A percentile compares a stretch with the other conserved stretches of the same genome.
phyloP scores from a whole-genome alignment of 2,329 filamentous ascomycete genomes.

The Gnomoniopsis smithogilvyi region DNA sequence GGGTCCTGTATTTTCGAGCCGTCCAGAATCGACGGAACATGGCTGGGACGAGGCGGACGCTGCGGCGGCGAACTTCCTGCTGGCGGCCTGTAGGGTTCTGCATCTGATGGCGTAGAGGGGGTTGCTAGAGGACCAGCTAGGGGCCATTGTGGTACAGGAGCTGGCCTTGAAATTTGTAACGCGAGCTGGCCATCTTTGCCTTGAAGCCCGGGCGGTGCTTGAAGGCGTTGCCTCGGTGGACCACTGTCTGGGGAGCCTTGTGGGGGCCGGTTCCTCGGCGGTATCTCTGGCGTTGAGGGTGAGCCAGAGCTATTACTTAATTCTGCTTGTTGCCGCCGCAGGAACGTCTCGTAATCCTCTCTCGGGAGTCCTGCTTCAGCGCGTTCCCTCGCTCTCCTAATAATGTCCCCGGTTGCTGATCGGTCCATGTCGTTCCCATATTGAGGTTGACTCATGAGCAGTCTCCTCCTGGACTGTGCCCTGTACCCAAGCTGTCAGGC shows the following conservation, averaged over 20 bases:
- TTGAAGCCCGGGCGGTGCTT: constrained; percentile 32
- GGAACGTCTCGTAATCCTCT: constrained; percentile 26
- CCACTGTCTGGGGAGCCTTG: constrained; percentile 21
- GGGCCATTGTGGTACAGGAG: constrained; percentile 53
- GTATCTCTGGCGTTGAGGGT: constrained; percentile 24
- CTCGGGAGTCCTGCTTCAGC: constrained; percentile 39
- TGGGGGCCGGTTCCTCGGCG: constrained; percentile 25
- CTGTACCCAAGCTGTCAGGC: constrained; percentile 23
- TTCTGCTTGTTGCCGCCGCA: constrained; percentile 20
- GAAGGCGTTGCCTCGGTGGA: constrained; percentile 28
- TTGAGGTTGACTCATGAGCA: constrained; percentile 53
- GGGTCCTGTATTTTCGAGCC: constrained; percentile 53
- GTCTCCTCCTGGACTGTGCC: constrained; percentile 21
- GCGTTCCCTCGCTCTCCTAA: constrained; percentile 53
- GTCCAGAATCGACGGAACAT: constrained; percentile 57
- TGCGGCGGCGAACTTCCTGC: constrained; percentile 51
- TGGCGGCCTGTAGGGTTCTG: constrained; percentile 47
- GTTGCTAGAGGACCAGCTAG: constrained; percentile 38
- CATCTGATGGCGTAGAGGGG: constrained; percentile 28
- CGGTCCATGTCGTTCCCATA: constrained; percentile 53
- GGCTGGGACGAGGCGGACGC: constrained; percentile 57
- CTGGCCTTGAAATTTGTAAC: constrained; percentile 51
- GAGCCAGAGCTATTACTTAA: constrained; percentile 25
- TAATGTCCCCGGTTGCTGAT: constrained; percentile 44
- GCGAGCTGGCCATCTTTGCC: constrained; percentile 36